Base-by-base conservation (phyloP, 1,284 basidiomycete genomes). In the Naganishia sp. region DNA sequence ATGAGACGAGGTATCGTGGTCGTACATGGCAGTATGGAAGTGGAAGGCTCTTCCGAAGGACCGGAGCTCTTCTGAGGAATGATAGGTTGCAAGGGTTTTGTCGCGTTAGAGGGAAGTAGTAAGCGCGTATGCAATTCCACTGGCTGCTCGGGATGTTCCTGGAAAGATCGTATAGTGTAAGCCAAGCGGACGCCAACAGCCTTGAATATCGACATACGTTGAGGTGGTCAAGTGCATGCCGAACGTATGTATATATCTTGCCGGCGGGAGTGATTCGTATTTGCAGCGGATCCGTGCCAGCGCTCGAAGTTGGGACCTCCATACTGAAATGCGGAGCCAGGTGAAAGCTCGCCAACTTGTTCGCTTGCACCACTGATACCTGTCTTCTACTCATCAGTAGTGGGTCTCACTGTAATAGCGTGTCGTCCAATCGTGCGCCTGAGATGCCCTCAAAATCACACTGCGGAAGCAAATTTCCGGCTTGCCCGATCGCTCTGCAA, bases 41-140 rank as follows among this genome's bases (percentile, higher is more conserved):
- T n/a, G 67, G 66, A 46, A 50, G 70, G 35, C 57, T 11, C 58
- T 55, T 13, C 61, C 2, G 39, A 41, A 54, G 35, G 60, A 32
- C 23, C 55, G 42, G 55, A 45, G 11, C 6, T 32, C 25, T 28
- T 17, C 68, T 52, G 71, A 68, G 32, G 15, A 55, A 51, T 21
- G 51, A 51, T 54, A 7, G 51, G 67, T 41, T 39, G 58, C 21
- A 35, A 39, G n/a, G 55, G 46, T 41, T 61, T 51, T 21, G 21
- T 13, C 3, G 52, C 18, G 18, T 7, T 41, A 2, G 52, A 67
- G 53, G 65, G 50, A 6, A 51, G 61, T 3, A 78, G 69, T 15
- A 88, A 88, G 2, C 87, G 76, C 0, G 90, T 90, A 73, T 91
- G 89, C 5, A 92, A 78, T 1, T 86, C 81, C 15, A 92, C 73